Conservation (phyloP, 1,284 basidiomycete species). For the Trametes sp. region DNA sequence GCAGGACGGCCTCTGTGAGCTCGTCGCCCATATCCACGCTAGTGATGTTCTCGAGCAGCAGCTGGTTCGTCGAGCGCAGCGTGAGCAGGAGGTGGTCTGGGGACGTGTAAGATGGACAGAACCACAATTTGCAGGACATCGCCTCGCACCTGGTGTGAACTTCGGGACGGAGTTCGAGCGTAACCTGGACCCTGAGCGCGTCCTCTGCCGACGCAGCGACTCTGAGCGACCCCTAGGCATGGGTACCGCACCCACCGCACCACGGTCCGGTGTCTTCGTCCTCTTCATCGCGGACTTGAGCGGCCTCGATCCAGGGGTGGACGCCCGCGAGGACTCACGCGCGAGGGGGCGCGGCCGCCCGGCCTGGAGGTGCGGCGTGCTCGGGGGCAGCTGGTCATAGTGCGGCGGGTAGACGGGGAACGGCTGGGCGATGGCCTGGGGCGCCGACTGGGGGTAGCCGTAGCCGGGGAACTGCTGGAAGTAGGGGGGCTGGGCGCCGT, state of each 20-base stretch:
- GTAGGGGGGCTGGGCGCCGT: slow-evolving; percentile 28
- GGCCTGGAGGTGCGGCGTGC: slow-evolving; percentile 25
- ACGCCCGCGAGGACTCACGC: slow-evolving; percentile 32
- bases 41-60: slow-evolving; percentile 50
- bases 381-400: slow-evolving; percentile 24
- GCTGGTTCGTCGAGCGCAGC: slow-evolving; percentile 46
- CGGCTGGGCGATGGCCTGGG: slow-evolving; percentile 27
- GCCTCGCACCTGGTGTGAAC: slow-evolving; percentile 37
- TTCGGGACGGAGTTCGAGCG: slow-evolving; percentile 36
- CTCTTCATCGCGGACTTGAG: slow-evolving; percentile 71
- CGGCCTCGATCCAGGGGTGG: slow-evolving; percentile 37
- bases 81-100: slow-evolving; percentile 47
- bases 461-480: slow-evolving; percentile 33
- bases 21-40: slow-evolving; percentile 47
- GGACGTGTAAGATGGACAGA: not conserved
- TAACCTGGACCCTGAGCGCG: slow-evolving; percentile 39
- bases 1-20: slow-evolving; percentile 50
- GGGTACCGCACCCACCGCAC: slow-evolving; percentile 14
- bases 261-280: slow-evolving; percentile 33
- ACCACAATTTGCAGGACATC: slow-evolving; percentile 1
- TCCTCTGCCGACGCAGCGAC: slow-evolving; percentile 36
- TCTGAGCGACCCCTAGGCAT: slow-evolving; percentile 33
- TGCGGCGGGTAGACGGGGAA: slow-evolving; percentile 31
- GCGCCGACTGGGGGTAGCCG: slow-evolving; percentile 25
- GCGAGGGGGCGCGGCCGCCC: slow-evolving; percentile 31